Base-by-base conservation (phyloP, 2,329 filamentous ascomycete genomes). In the Botrytis galanthina region DNA sequence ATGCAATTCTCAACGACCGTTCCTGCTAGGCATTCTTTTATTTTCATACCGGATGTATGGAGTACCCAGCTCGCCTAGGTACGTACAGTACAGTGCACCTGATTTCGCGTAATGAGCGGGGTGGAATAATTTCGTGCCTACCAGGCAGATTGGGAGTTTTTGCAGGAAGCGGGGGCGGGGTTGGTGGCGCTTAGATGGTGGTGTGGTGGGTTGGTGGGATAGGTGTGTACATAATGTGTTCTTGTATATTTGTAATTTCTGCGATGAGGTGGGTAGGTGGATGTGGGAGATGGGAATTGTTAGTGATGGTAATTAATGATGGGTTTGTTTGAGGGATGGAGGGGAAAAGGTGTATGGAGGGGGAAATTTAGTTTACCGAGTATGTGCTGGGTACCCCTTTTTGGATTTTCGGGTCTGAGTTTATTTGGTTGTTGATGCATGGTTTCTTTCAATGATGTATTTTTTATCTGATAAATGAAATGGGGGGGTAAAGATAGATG, bases 391-490 rank as follows among this genome's bases (percentile, higher is more conserved):
- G 1, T 57, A 9, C 51, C n/a, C n/a, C 51, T 57, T 57, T 57
- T 57, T 18, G 2, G 26, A 16, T n/a, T 29, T 29, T 8, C 2
- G 14, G n/a, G 1, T 0, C 29, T 18, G n/a, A 2, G 9, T 4
- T 57, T 9, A 18, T 32, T 18, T 9, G 7, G n/a, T 29, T 29
- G 14, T 32, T 57, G n/a, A 57, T 29, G 14, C 2, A 46, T 20
- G 7, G 44, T 9, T 44, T 46, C 44, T 20, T 20, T 46, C 18
- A 2, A 46, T 44, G 7, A 20, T 46, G 18, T 46, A 7, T 20
- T n/a, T 8, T 54, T 29, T 4, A 16, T 54, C 14, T 18, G 4
- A 51, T n/a, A 1, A 7, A 3, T 14, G 48, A n/a, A 2, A n/a
- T 51, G 3, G 26, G 48, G 10, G 4, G 14, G 48, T 14, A 51